Evolutionary conservation across 2,329 filamentous ascomycete genomes (phyloP), one percentile per base, ranked within the genome.

Genomic region (Verticillium nubilum): DNA sequence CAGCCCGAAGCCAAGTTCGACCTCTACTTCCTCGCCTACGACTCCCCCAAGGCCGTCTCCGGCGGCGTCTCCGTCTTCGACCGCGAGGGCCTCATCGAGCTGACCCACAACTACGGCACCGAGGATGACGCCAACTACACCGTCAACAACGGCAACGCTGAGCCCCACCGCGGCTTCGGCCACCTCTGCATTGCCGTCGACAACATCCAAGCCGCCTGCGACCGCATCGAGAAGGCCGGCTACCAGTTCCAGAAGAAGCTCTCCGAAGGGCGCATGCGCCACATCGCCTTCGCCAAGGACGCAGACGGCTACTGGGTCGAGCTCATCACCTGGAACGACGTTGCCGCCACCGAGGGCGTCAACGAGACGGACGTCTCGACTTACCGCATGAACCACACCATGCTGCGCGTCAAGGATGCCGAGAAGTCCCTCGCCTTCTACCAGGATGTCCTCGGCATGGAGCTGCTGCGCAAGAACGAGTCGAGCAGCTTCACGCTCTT

Each of bases 211-310:
- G 91, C 89, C 3, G 93, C 94, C 2, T 98, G 95, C 79, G 80
- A 92, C 78, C 85, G 93, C 60, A 83, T 99, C 62, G 92, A 96
- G 73, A 90, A 94, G 70, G 92, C 90, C 6, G 93, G 93, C 0
- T 97, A 97, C 77, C 84, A 84, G 63, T 99, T 98, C 77, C 92
- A 98, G 81, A 98, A 98, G 86, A 96, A 91, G 77, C 80, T 98
- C 60, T 86, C 86, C 0, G 94, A 98, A 65, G 95, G 95, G 2
- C 84, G 88, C 60, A 96, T 96, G 91, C 84, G 83, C 69, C 77
- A 90, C 69, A 96, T 98, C 69, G 95, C 94, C 1, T 98, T 98
- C 71, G 93, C 83, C 1, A 84, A 97, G 58, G 92, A 96, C 67
- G 92, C 92, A 0, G 91, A 97, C 73, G 88, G 86, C 35, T 94